phyloP scores from a whole-genome alignment of 1,284 basidiomycete genomes.

The Microbotryum scabiosae region DNA sequence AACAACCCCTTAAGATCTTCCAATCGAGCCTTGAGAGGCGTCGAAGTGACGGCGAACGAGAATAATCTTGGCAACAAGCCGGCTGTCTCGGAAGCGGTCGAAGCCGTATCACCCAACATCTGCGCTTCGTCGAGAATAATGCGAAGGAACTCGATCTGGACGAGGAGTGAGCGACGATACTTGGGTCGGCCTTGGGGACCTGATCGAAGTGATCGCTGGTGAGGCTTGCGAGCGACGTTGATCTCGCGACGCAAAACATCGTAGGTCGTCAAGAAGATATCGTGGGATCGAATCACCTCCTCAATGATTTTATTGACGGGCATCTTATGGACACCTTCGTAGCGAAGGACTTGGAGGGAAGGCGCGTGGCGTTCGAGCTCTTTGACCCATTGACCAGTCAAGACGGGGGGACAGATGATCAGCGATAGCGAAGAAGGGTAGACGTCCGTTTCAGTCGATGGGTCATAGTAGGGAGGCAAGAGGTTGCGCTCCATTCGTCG shows the following conservation, averaged over 20 bases:
- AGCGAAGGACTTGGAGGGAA: slow-evolving; percentile 30
- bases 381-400: slow-evolving; percentile 30
- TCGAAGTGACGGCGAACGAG: slow-evolving; percentile 32
- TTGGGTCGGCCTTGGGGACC: not conserved
- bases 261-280: slow-evolving; percentile 33
- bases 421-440: slow-evolving; percentile 30
- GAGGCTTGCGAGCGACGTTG: slow-evolving; percentile 28
- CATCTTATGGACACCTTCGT: slow-evolving; percentile 21
- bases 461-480: slow-evolving; percentile 24
- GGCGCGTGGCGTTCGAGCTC: slow-evolving; percentile 33
- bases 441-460: slow-evolving; percentile 18
- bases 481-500: slow-evolving; percentile 13
- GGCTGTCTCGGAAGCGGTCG: slow-evolving; percentile 29
- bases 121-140: slow-evolving; percentile 35
- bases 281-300: slow-evolving; percentile 15
- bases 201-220: slow-evolving; percentile 14
- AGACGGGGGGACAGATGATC: slow-evolving; percentile 31
- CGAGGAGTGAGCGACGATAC: slow-evolving; percentile 24
- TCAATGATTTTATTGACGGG: not conserved
- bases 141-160: slow-evolving; percentile 31
- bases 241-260: slow-evolving; percentile 30
- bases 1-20: slow-evolving; percentile 30
- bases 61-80: slow-evolving; percentile 28
- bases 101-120: slow-evolving; percentile 19
- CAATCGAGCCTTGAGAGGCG: slow-evolving; percentile 31